Evolutionary conservation across 192 early-diverging fungal species (phyloP).

Genomic region (Coemansia sp.): DNA sequence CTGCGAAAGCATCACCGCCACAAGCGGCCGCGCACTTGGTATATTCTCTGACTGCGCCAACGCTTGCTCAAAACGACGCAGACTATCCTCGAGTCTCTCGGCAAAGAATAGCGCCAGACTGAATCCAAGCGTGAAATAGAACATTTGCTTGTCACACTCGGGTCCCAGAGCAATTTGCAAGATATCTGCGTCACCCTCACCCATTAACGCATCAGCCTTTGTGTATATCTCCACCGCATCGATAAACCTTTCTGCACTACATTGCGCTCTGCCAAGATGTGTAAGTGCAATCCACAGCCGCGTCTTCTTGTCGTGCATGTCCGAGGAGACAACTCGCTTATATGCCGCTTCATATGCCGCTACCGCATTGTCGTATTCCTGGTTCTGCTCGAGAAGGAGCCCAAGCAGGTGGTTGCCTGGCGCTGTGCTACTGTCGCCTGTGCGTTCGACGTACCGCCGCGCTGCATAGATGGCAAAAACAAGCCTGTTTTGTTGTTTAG

Average conservation of each 20-base stretch:
- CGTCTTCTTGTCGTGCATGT: background rate
- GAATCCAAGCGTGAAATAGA: conserved; percentile 55
- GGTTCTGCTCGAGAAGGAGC: conserved; percentile 72
- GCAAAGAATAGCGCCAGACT: conserved; percentile 80
- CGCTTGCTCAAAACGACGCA: conserved; percentile 73
- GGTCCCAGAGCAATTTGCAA: background rate
- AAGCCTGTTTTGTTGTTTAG: conserved; percentile 36
- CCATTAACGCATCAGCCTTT: conserved; percentile 20
- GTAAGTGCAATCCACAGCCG: conserved; percentile 57
- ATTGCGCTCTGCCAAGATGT: conserved; percentile 71
- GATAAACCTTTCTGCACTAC: conserved; percentile 60
- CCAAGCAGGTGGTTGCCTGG: conserved; percentile 59
- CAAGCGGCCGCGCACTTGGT: conserved; percentile 61
- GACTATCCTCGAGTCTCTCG: conserved; percentile 63
- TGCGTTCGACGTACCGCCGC: conserved; percentile 31
- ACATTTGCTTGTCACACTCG: conserved; percentile 24
- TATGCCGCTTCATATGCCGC: conserved; percentile 61
- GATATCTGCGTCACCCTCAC: background rate
- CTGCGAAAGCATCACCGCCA: conserved; percentile 76
- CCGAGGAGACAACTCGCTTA: conserved; percentile 5
- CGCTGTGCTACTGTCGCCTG: conserved; percentile 23
- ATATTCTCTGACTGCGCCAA: conserved; percentile 54
- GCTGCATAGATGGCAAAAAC: conserved; percentile 41
- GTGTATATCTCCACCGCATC: conserved; percentile 62
- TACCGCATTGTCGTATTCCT: conserved; percentile 66